Percentiles rank a stretch among this genome's conserved stretches.
Evolutionary conservation across 305 asterid genomes (phyloP).

Genomic region (Ajuga reptans): DNA sequence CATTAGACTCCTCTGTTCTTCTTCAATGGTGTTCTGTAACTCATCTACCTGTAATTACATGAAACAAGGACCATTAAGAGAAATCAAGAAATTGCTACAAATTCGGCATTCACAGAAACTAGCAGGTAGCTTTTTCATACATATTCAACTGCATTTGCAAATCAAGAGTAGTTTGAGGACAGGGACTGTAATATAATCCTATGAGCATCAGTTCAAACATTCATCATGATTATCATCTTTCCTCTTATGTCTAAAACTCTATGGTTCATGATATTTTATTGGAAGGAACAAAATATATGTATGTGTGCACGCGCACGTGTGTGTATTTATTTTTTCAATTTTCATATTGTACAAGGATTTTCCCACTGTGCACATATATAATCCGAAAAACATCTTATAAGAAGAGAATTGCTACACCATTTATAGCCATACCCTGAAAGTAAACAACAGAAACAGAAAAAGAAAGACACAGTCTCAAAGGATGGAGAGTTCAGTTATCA

Average conservation of each 20-base stretch:
- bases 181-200: not conserved
- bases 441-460: not conserved
- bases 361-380: not conserved
- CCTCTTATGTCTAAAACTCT: not conserved
- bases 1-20: slow-evolving; percentile 67
- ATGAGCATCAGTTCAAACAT: not conserved
- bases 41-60: slow-evolving; percentile 72
- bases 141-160: not conserved
- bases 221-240: not conserved
- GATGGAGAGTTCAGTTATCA: not conserved
- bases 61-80: slow-evolving; percentile 10
- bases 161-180: not conserved
- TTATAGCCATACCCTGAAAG: not conserved
- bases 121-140: not conserved
- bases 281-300: not conserved
- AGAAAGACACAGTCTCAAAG: not conserved
- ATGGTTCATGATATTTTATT: not conserved
- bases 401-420: not conserved
- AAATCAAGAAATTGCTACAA: slow-evolving; percentile 2
- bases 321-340: no score
- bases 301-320: no score
- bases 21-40: slow-evolving; percentile 83
- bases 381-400: not conserved
- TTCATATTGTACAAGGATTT: not conserved
- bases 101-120: not conserved